phyloP scores from a whole-genome alignment of 768 basidiomycete species.

The Steccherinum ochraceum region DNA sequence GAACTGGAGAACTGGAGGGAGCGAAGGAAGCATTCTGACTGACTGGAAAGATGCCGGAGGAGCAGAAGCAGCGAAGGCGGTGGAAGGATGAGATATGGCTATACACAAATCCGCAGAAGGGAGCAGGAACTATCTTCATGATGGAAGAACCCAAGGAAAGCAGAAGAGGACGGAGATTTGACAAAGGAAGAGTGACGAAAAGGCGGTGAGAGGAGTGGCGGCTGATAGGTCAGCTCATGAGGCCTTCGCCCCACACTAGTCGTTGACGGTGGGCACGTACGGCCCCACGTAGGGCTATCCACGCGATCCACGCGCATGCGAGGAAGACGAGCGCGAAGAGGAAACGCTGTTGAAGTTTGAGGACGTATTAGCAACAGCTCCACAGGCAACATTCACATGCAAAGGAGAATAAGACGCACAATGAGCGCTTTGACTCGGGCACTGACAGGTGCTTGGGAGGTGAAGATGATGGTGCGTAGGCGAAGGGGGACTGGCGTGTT shows the following conservation, averaged over 20 bases:
- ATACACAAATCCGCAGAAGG: not conserved
- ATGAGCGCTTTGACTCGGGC: slow-evolving; percentile 62
- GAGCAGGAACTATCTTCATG: not conserved
- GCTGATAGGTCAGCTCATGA: slow-evolving; percentile 63
- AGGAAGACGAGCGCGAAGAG: slow-evolving; percentile 54
- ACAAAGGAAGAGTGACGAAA: not conserved
- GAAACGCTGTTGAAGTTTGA: slow-evolving; percentile 17
- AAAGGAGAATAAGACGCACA: slow-evolving; percentile 28
- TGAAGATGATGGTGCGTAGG: slow-evolving; percentile 70
- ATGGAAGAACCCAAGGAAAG: not conserved
- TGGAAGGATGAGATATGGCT: not conserved
- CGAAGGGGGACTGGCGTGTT: slow-evolving; percentile 76
- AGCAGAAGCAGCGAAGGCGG: not conserved
- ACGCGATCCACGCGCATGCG: slow-evolving; percentile 52
- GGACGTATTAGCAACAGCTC: not conserved
- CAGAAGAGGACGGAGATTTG: slow-evolving; percentile 2
- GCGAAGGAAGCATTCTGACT: too few species aligned
- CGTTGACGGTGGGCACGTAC: slow-evolving; percentile 70
- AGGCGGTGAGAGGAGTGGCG: not conserved
- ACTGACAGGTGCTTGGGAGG: slow-evolving; percentile 64
- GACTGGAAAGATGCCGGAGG: not conserved
- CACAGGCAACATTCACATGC: not conserved
- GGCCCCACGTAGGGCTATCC: slow-evolving; percentile 58
- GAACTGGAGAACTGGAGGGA: too few species aligned
- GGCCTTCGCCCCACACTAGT: slow-evolving; percentile 72